Evolutionary conservation across 2,329 filamentous ascomycete genomes (phyloP).

Genomic region (Fusarium devonianum): DNA sequence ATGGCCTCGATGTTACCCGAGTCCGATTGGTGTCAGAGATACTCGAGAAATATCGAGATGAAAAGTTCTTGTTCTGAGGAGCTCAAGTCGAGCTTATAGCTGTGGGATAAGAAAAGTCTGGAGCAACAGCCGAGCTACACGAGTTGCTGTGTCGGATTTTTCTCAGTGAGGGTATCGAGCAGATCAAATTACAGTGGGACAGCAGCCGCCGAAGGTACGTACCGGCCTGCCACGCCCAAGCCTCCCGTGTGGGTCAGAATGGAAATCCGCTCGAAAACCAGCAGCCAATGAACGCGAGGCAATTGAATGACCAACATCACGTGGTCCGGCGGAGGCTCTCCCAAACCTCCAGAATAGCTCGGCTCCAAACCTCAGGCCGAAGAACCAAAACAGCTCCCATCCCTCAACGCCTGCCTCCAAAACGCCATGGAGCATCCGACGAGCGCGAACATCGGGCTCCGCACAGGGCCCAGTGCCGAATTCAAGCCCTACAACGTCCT

Average conservation of each 20-base stretch:
- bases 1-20: not conserved
- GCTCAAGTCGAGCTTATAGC: not conserved
- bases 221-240: no score
- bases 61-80: no score
- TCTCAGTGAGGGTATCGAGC: conserved; percentile 20
- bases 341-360: conserved; percentile 39
- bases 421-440: conserved; percentile 47
- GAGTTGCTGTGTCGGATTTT: conserved; percentile 28
- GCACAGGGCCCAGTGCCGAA: conserved; percentile 36
- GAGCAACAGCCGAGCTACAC: no score
- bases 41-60: not conserved
- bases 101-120: no score
- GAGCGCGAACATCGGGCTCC: conserved; percentile 39
- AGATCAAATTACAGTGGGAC: conserved; percentile 24
- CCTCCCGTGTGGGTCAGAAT: no score
- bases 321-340: conserved; percentile 41
- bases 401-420: conserved; percentile 20
- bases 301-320: conserved; percentile 50
- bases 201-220: conserved; percentile 28
- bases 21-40: no score
- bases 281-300: conserved; percentile 43
- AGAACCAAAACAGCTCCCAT: conserved; percentile 41
- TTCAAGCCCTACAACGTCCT: conserved; percentile 82
- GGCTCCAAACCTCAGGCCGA: conserved; percentile 40
- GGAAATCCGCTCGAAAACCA: conserved; percentile 15